Percentiles rank a stretch among this genome's conserved stretches.
phyloP scores from a whole-genome alignment of 2,329 filamentous ascomycete species.

The Penicillium expansum region DNA sequence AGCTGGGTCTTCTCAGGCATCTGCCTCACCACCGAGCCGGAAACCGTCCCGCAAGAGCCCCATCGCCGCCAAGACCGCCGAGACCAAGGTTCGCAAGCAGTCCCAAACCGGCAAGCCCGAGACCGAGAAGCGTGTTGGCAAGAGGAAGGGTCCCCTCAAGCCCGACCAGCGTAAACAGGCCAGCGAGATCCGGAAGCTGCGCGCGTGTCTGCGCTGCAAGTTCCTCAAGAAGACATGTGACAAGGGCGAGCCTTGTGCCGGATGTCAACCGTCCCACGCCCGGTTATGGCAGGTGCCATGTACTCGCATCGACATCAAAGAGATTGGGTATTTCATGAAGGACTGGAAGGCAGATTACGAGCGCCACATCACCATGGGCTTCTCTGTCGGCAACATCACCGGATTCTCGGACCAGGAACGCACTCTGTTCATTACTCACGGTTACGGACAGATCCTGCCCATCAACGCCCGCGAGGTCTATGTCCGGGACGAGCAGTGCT shows the following conservation, averaged over 20 bases:
- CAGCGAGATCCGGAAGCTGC: conserved; percentile 91
- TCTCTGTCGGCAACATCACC: conserved; percentile 94
- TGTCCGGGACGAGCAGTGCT: conserved; percentile 87
- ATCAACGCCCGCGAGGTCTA: conserved; percentile 93
- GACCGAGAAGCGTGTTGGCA: conserved; percentile 88
- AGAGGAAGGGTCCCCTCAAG: conserved; percentile 81
- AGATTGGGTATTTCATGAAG: conserved; percentile 98
- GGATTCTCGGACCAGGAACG: conserved; percentile 65
- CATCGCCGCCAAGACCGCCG: conserved; percentile 73
- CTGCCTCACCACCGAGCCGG: conserved; percentile 64
- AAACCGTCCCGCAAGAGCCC: conserved; percentile 70
- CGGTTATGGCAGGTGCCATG: conserved; percentile 96
- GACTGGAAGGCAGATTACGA: conserved; percentile 98
- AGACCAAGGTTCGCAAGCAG: conserved; percentile 76
- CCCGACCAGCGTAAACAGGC: conserved; percentile 95
- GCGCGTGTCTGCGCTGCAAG: conserved; percentile 92
- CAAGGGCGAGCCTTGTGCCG: conserved; percentile 92
- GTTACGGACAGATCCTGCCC: conserved; percentile 88
- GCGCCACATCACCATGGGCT: conserved; percentile 78
- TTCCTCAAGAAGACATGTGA: conserved; percentile 99
- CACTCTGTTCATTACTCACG: conserved; percentile 89
- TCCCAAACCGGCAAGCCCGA: conserved; percentile 76
- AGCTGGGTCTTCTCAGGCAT: conserved; percentile 58
- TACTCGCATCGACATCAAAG: conserved; percentile 97
- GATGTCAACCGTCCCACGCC: conserved; percentile 92